Evolutionary conservation across 2,329 filamentous ascomycete species (phyloP).

Genomic region (Fusarium subtropicale): DNA sequence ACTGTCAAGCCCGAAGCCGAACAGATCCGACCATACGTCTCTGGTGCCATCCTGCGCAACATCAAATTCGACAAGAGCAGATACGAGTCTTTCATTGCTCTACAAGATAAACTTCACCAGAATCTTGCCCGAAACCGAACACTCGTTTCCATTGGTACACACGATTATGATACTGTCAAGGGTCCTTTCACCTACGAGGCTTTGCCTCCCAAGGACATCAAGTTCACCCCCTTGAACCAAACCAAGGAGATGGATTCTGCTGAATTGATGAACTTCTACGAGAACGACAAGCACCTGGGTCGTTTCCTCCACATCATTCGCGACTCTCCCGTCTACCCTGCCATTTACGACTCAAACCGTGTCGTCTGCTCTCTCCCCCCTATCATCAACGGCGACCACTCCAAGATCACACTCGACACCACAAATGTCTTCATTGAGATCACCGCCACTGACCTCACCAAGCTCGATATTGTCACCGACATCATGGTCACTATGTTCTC

Average conservation of each 20-base stretch:
- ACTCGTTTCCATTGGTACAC: slow-evolving; percentile 95
- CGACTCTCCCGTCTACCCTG: slow-evolving; percentile 93
- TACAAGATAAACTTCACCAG: slow-evolving; percentile 98
- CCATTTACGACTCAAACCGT: slow-evolving; percentile 90
- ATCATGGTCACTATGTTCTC: slow-evolving; percentile 99
- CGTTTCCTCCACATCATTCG: slow-evolving; percentile 94
- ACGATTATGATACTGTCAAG: slow-evolving; percentile 92
- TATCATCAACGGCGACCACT: slow-evolving; percentile 97
- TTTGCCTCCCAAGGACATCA: slow-evolving; percentile 88
- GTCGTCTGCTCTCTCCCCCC: slow-evolving; percentile 93
- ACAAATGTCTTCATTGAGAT: slow-evolving; percentile 97
- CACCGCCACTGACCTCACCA: slow-evolving; percentile 94
- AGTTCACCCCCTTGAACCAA: slow-evolving; percentile 92
- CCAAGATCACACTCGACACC: slow-evolving; percentile 92
- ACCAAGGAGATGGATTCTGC: slow-evolving; percentile 86
- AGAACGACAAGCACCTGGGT: slow-evolving; percentile 91
- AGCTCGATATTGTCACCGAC: slow-evolving; percentile 94
- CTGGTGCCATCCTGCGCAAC: slow-evolving; percentile 88
- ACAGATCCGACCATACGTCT: slow-evolving; percentile 86
- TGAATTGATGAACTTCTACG: slow-evolving; percentile 94
- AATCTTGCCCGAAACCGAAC: slow-evolving; percentile 94
- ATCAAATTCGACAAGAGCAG: slow-evolving; percentile 90
- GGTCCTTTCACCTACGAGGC: slow-evolving; percentile 98
- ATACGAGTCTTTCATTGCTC: slow-evolving; percentile 96
- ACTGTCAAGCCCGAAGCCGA: slow-evolving; percentile 80